Conservation (phyloP, 352 stramenopile genomes). For the Thalassiosira allenii region DNA sequence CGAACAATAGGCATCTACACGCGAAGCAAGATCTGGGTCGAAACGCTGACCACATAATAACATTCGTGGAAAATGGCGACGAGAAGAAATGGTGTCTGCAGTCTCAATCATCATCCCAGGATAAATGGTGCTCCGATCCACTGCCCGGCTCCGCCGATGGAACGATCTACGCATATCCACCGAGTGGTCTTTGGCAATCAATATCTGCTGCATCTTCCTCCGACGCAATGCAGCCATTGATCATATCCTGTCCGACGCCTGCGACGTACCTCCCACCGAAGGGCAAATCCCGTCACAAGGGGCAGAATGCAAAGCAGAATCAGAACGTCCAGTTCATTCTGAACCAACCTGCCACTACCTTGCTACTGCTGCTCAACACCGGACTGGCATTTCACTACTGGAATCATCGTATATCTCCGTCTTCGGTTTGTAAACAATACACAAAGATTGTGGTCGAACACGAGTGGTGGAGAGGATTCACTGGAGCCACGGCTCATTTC, state of each 20-base stretch:
- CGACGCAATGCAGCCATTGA: slow-evolving; percentile 13
- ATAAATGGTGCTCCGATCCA: slow-evolving; percentile 26
- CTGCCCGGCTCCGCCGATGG: not conserved
- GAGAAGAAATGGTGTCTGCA: slow-evolving; percentile 34
- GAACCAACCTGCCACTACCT: slow-evolving; percentile 46
- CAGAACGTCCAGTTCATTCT: slow-evolving; percentile 57
- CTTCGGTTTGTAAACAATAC: slow-evolving; percentile 64
- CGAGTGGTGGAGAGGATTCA: slow-evolving; percentile 71
- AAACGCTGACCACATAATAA: slow-evolving; percentile 29
- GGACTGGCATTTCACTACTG: slow-evolving; percentile 75
- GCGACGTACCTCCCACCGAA: not conserved
- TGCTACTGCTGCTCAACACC: slow-evolving; percentile 65
- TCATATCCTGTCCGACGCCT: slow-evolving; percentile 27
- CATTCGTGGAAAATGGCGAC: slow-evolving; percentile 12
- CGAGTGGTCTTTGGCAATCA: slow-evolving; percentile 27
- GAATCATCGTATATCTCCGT: slow-evolving; percentile 62
- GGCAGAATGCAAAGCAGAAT: slow-evolving; percentile 50
- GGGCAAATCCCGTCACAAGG: slow-evolving; percentile 18
- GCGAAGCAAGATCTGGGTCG: not conserved
- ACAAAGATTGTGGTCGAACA: slow-evolving; percentile 51
- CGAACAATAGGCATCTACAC: slow-evolving; percentile 6
- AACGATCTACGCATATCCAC: slow-evolving; percentile 28
- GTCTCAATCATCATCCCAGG: not conserved
- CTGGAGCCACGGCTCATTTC: slow-evolving; percentile 78
- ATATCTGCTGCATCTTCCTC: not conserved